Evolutionary conservation across 2,329 filamentous ascomycete species (phyloP).

Genomic region (Penicillium sp.): DNA sequence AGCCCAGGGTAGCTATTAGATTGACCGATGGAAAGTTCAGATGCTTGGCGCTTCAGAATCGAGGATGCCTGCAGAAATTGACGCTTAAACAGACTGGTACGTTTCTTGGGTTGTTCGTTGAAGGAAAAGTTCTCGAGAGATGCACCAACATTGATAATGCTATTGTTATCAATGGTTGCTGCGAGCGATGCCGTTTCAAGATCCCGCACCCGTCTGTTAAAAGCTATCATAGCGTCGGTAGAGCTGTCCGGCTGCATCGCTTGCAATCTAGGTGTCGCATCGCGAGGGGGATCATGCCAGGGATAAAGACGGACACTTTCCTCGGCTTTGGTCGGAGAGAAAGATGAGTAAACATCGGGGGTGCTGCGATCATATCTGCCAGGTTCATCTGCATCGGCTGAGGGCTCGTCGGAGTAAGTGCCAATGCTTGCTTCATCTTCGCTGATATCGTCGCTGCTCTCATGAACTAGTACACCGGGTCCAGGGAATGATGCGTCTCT

Average conservation of each 20-base stretch:
- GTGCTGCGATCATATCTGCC: slow-evolving; percentile 23
- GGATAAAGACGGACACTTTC: slow-evolving; percentile 41
- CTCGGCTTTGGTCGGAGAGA: slow-evolving; percentile 27
- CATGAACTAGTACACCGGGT: slow-evolving; percentile 51
- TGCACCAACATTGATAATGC: slow-evolving; percentile 45
- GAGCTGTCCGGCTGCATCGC: slow-evolving; percentile 53
- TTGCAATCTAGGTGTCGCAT: slow-evolving; percentile 30
- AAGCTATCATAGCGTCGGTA: slow-evolving; percentile 57
- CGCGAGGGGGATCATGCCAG: slow-evolving; percentile 50
- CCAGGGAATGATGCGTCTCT: slow-evolving; percentile 50
- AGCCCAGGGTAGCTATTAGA: slow-evolving; percentile 28
- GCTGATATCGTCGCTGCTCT: slow-evolving; percentile 45
- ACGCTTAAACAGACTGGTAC: slow-evolving; percentile 49
- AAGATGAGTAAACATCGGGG: slow-evolving; percentile 15
- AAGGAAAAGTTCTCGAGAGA: slow-evolving; percentile 46
- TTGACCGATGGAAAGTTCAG: slow-evolving; percentile 33
- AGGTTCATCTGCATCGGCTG: slow-evolving; percentile 29
- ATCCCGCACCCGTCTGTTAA: slow-evolving; percentile 50
- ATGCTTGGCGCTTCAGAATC: slow-evolving; percentile 48
- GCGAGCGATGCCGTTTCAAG: slow-evolving; percentile 55
- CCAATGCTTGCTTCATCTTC: slow-evolving; percentile 36
- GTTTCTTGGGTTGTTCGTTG: slow-evolving; percentile 39
- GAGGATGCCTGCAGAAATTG: slow-evolving; percentile 45
- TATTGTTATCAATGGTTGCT: slow-evolving; percentile 55
- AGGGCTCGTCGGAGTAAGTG: slow-evolving; percentile 29